Evolutionary conservation across 2,329 filamentous ascomycete species (phyloP).

Genomic region (Trichoderma aggressivum): DNA sequence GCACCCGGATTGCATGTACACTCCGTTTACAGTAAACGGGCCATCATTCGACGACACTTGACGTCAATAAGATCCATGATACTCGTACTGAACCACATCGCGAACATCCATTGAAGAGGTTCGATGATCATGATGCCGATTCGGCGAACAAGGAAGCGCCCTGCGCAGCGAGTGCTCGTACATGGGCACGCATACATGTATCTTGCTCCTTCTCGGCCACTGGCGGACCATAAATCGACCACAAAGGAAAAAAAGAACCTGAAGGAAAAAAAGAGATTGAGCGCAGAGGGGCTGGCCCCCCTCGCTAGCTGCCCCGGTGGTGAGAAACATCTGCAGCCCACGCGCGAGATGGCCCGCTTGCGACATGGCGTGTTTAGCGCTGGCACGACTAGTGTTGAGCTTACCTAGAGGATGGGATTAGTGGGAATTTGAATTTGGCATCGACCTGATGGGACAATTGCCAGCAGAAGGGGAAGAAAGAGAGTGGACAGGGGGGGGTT

Average conservation of each 20-base stretch:
- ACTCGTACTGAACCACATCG: not conserved
- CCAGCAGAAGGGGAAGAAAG: not conserved
- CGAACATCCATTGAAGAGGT: not conserved
- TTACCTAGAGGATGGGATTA: not conserved
- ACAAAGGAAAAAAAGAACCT: not conserved
- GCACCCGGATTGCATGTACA: not conserved
- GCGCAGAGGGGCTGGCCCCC: not conserved
- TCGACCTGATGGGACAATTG: not conserved
- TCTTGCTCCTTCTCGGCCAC: not conserved
- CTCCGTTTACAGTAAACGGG: not conserved
- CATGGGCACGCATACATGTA: not conserved
- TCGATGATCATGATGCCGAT: not conserved
- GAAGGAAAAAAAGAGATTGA: not conserved
- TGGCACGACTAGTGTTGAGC: not conserved
- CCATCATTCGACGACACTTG: not conserved
- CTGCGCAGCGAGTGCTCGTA: not conserved
- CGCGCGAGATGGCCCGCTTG: slow-evolving; percentile 3
- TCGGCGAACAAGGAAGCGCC: not conserved
- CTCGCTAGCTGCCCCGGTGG: slow-evolving; percentile 6
- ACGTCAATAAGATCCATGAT: not conserved
- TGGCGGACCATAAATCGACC: not conserved
- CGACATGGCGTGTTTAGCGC: slow-evolving; percentile 6
- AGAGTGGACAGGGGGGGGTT: not conserved
- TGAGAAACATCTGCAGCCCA: slow-evolving; percentile 9
- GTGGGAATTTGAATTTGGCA: slow-evolving; percentile 1